Conservation (phyloP, 1,284 basidiomycete species). For the Microbotryum lychnidis-dioicae region DNA sequence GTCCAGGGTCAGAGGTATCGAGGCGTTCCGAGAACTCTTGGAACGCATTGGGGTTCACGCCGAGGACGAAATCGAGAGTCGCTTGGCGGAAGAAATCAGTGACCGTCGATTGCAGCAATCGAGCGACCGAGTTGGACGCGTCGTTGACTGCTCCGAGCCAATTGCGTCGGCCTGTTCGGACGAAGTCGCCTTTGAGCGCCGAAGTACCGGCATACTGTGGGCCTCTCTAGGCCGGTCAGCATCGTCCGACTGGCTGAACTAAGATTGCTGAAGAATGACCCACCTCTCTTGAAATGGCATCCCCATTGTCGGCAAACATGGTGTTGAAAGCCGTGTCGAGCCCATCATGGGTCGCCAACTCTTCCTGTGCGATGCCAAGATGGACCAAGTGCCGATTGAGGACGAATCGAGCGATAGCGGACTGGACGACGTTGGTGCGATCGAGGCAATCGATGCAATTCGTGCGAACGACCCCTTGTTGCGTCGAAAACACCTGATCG, state of each 20-base stretch:
- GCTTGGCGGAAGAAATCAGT: slow-evolving; percentile 84
- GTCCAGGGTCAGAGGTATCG: slow-evolving; percentile 78
- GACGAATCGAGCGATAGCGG: slow-evolving; percentile 77
- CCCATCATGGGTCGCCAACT: slow-evolving; percentile 47
- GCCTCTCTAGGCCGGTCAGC: slow-evolving; percentile 40
- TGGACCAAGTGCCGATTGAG: slow-evolving; percentile 72
- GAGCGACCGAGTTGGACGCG: slow-evolving; percentile 80
- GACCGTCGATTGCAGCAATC: slow-evolving; percentile 48
- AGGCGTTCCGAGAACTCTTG: slow-evolving; percentile 81
- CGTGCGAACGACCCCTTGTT: slow-evolving; percentile 69
- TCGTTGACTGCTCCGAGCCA: slow-evolving; percentile 83
- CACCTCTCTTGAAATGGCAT: slow-evolving; percentile 52
- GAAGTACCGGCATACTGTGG: slow-evolving; percentile 81
- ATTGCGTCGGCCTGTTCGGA: slow-evolving; percentile 89
- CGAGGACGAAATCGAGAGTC: slow-evolving; percentile 67
- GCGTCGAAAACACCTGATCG: slow-evolving; percentile 61
- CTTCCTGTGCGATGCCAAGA: slow-evolving; percentile 57
- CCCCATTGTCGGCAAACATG: slow-evolving; percentile 94
- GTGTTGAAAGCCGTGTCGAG: slow-evolving; percentile 79
- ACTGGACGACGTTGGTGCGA: slow-evolving; percentile 86
- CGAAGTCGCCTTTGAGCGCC: slow-evolving; percentile 94
- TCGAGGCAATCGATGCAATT: slow-evolving; percentile 79
- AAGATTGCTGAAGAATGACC: not conserved
- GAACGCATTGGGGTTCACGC: slow-evolving; percentile 77
- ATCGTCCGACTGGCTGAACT: not conserved